These are phyloP conservation scores for Hypoxylon sp. DNA, from an alignment of 2,329 filamentous ascomycete genomes.

Conservation along the genomic window DNA sequence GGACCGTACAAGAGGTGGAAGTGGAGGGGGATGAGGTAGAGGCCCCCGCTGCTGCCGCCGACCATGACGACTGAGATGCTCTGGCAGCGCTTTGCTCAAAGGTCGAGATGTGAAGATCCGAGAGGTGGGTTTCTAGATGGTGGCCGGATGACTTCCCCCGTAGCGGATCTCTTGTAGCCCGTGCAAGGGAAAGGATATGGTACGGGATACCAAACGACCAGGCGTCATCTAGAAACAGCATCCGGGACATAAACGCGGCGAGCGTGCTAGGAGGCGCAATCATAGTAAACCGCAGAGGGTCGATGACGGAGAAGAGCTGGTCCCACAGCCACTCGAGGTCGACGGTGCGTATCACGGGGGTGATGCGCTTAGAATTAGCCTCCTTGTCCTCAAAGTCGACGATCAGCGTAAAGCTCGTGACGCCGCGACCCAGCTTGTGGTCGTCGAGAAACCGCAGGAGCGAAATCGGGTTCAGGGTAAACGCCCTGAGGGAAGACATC, in stretches of 20 bases:
- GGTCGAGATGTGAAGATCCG: constrained; percentile 10
- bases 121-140: not conserved
- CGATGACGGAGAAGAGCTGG: constrained; percentile 60
- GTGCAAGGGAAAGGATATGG: constrained; percentile 64
- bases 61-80: constrained; percentile 3
- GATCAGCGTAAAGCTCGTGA: constrained; percentile 53
- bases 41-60: not conserved
- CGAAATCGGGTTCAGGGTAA: constrained; percentile 47
- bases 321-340: constrained; percentile 60
- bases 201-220: constrained; percentile 71
- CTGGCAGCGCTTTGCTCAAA: not conserved
- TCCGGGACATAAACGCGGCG: constrained; percentile 65
- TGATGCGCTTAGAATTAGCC: constrained; percentile 41
- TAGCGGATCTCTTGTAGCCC: constrained; percentile 29
- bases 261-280: constrained; percentile 69
- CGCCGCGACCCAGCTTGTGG: constrained; percentile 50
- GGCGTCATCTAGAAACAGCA: constrained; percentile 63
- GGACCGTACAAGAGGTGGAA: not conserved
- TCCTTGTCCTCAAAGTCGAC: constrained; percentile 47
- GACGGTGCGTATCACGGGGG: constrained; percentile 45
- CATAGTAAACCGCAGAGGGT: constrained; percentile 62
- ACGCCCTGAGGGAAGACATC: constrained; percentile 39
- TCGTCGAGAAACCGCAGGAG: constrained; percentile 51
- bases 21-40: constrained; percentile 11
- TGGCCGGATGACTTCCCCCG: not conserved